phyloP scores from a whole-genome alignment of 2,329 filamentous ascomycete species.

The Nothomitra cinnamomea region DNA sequence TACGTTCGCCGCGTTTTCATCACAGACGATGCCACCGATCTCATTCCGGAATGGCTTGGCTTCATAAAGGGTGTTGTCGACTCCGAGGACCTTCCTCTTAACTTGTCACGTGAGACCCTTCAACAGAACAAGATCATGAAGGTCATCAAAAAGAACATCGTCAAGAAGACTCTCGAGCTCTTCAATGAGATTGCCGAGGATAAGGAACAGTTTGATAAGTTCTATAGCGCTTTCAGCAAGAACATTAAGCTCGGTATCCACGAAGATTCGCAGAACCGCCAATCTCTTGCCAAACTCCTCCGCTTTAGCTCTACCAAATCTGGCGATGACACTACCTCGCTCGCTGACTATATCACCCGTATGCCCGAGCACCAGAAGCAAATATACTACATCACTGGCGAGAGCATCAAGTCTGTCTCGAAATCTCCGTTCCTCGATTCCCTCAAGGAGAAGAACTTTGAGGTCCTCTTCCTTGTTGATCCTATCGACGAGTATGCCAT shows the following conservation, averaged over 20 bases:
- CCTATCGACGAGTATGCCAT: slow-evolving; percentile 99
- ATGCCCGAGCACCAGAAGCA: slow-evolving; percentile 99
- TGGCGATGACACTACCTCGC: slow-evolving; percentile 85
- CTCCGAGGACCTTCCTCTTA: slow-evolving; percentile 97
- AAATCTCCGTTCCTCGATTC: slow-evolving; percentile 98
- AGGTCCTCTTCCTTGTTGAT: slow-evolving; percentile 98
- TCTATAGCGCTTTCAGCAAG: slow-evolving; percentile 99
- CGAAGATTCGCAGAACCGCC: slow-evolving; percentile 97
- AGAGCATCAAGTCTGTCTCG: slow-evolving; percentile 94
- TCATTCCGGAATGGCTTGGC: slow-evolving; percentile 97
- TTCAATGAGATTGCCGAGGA: slow-evolving; percentile 99
- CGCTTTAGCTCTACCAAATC: slow-evolving; percentile 99
- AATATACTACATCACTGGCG: slow-evolving; percentile 99
- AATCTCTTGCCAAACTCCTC: slow-evolving; percentile 85
- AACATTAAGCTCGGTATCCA: slow-evolving; percentile 99
- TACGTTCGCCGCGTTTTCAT: slow-evolving; percentile 99
- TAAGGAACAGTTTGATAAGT: slow-evolving; percentile 99
- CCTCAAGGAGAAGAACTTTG: slow-evolving; percentile 97
- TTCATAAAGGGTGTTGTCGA: slow-evolving; percentile 99
- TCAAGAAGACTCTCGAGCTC: slow-evolving; percentile 99
- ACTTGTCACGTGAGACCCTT: slow-evolving; percentile 98
- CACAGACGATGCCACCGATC: slow-evolving; percentile 96
- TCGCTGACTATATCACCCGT: slow-evolving; percentile 93
- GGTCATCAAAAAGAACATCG: slow-evolving; percentile 99
- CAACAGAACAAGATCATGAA: slow-evolving; percentile 99